Evolutionary conservation across 805 yeast species (phyloP).

Genomic region (Saccharomycopsis guyanensis): DNA sequence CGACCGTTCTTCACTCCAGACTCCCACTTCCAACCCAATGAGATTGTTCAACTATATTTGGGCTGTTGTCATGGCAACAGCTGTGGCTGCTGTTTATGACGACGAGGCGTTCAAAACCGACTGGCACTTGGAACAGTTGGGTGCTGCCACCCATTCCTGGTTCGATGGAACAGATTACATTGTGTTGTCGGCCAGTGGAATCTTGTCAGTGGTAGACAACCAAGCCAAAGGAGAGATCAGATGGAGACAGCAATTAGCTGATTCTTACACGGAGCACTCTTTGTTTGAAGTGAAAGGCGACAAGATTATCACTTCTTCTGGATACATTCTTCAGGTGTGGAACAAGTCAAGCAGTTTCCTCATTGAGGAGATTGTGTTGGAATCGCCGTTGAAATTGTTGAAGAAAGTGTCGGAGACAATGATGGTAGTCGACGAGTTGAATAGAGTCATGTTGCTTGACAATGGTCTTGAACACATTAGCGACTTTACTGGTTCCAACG

Average conservation of each 20-base stretch:
- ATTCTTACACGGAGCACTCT: neutral
- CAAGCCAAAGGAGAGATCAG: slow-evolving; percentile 24
- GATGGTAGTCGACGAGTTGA: neutral
- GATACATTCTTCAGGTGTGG: slow-evolving; percentile 10
- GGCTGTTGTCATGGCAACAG: too few species aligned
- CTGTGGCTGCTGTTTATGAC: slow-evolving; percentile 24
- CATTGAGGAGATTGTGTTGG: neutral
- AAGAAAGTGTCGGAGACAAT: neutral
- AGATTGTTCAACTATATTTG: too few species aligned
- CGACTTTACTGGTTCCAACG: neutral
- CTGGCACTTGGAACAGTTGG: slow-evolving; percentile 35
- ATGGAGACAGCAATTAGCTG: slow-evolving; percentile 27
- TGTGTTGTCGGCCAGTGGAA: slow-evolving; percentile 25
- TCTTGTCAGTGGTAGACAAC: slow-evolving; percentile 26
- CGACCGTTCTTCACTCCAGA: too few species aligned
- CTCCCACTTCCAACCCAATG: too few species aligned
- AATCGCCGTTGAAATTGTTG: neutral
- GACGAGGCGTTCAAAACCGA: slow-evolving; percentile 40
- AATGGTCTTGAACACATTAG: neutral
- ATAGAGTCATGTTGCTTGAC: neutral
- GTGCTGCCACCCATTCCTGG: slow-evolving; percentile 22
- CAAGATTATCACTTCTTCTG: neutral
- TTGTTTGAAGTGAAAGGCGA: neutral
- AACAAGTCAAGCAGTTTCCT: slow-evolving; percentile 4
- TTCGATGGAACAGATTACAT: slow-evolving; percentile 22